Evolutionary conservation across 1,139 yeast genomes (phyloP).

Genomic region (Sugiyamaella castrensis): DNA sequence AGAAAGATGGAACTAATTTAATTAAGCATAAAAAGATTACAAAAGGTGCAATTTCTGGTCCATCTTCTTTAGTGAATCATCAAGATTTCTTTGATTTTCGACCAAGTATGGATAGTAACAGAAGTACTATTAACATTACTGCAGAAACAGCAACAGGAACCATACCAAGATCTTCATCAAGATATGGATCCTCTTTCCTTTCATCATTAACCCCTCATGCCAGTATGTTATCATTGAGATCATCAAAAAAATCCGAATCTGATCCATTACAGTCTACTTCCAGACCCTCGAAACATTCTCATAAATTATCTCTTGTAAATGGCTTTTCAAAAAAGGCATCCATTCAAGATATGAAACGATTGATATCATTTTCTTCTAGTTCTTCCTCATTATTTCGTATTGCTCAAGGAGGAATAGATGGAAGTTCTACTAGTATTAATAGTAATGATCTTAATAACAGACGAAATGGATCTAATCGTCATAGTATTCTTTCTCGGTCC

Average conservation of each 20-base stretch:
- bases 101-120: slow-evolving; percentile 15
- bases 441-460: slow-evolving; percentile 12
- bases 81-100: slow-evolving; percentile 24
- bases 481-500: slow-evolving; percentile 2
- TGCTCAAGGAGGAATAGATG: slow-evolving; percentile 1
- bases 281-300: slow-evolving; percentile 7
- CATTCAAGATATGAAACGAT: slow-evolving; percentile 21
- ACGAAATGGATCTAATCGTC: slow-evolving; percentile 5
- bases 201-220: slow-evolving; percentile 20
- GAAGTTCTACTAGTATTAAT: slow-evolving; percentile 4
- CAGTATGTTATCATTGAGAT: slow-evolving; percentile 15
- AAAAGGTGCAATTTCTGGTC: slow-evolving; percentile 29
- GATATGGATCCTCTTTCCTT: slow-evolving; percentile 21
- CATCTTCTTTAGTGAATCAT: slow-evolving; percentile 26
- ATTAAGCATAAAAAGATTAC: slow-evolving; percentile 23
- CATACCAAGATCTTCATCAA: neutral
- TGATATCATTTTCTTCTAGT: slow-evolving; percentile 19
- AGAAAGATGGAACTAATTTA: slow-evolving; percentile 23
- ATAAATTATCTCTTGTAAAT: slow-evolving; percentile 14
- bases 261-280: neutral
- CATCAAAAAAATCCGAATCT: slow-evolving; percentile 13
- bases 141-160: too few relatives aligned
- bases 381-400: slow-evolving; percentile 14
- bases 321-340: slow-evolving; percentile 18
- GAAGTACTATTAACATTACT: too few relatives aligned